Evolutionary conservation across 2,329 filamentous ascomycete species (phyloP).

Genomic region (Epichloe baconii): DNA sequence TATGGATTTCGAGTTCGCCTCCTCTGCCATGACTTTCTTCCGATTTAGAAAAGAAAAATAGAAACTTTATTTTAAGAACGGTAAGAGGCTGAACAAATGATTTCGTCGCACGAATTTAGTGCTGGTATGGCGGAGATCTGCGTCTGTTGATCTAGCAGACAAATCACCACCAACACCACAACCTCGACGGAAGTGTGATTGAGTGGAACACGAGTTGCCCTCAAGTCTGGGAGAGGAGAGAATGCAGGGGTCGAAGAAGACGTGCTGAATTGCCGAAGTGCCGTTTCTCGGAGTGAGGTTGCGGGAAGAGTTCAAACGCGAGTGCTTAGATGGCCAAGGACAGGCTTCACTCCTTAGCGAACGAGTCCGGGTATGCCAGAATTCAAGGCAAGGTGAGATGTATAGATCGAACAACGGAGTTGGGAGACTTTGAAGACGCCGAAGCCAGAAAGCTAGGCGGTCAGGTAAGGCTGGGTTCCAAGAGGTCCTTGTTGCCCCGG

Average conservation of each 20-base stretch:
- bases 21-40: constrained; percentile 3
- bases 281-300: background rate
- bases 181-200: background rate
- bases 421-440: background rate
- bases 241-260: no score
- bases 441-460: background rate
- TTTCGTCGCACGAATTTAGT: background rate
- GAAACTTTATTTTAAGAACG: background rate
- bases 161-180: no score
- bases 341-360: background rate
- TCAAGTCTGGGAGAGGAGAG: background rate
- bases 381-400: background rate
- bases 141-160: background rate
- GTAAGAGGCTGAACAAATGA: background rate
- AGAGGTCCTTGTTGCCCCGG: background rate
- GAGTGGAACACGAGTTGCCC: background rate
- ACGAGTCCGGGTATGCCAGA: background rate
- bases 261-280: background rate
- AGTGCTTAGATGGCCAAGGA: background rate
- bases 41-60: background rate
- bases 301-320: background rate
- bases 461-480: background rate
- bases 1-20: background rate
- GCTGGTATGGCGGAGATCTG: background rate
- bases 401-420: background rate